Base-by-base conservation (phyloP, 495 filamentous ascomycete species). In the Sporormia fimetaria region DNA sequence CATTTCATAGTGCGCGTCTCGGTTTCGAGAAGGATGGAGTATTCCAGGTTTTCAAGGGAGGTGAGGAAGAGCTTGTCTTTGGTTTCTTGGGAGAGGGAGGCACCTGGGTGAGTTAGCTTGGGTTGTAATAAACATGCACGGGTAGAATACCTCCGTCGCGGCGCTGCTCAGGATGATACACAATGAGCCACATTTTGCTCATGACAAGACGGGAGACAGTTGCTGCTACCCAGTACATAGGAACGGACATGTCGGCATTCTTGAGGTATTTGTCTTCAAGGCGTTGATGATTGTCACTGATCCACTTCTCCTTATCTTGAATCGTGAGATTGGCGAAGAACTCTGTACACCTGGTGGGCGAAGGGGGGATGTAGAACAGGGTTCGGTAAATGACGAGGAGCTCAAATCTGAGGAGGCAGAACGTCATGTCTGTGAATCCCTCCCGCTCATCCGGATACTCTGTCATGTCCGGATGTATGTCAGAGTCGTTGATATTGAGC, bases 1-100 rank as follows among this genome's bases (percentile, higher is more conserved):
- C 80, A 93, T 37, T 77, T 71, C 36, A 70, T 67, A 3, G 71
- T 73, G 7, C 71, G 63, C 6, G 69, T 59, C 44, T 80, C 76
- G 8, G 64, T 71, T 46, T 76, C 72, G 9, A 87, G 59, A 8
- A 76, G 53, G 17, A 71, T 60, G n/a, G 68, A 69, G 47, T 81
- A 82, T 54, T 93, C 84, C 43, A 87, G 72, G 14, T 81, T 69
- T 44, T 90, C 81, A 12, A 87, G 72, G 2, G 76, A 75, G 0
- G 79, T 77, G 32, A 80, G 66, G 51, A 94, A 84, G 1, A 94
- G 61, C 15, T 76, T 76, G 38, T 84, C 77, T 35, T 73, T 75
- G n/a, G 72, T 74, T 17, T 74, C 73, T 30, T 67, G 63, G 3
- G 74, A 46, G 40, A 74, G 48, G 28, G 47, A 56, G 7, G 47